Evolutionary conservation across 371 early-diverging fungal species (phyloP).

Genomic region (Apophysomyces variabilis): DNA sequence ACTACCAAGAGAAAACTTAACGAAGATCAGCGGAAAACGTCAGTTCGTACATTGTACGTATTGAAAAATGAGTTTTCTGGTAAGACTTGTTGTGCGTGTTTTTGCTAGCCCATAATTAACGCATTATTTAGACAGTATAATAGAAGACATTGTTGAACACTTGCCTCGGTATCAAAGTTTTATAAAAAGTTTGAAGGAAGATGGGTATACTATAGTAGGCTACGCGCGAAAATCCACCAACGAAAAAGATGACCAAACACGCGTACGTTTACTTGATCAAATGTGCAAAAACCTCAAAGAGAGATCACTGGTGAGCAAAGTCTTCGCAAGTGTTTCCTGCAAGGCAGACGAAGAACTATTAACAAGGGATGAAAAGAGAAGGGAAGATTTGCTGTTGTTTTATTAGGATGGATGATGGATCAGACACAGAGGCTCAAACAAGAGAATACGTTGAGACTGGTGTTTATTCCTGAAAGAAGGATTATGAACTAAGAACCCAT

Average conservation of each 20-base stretch:
- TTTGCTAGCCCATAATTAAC: conserved; percentile 6
- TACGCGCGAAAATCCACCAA: conserved; percentile 15
- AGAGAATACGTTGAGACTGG: too few relatives aligned
- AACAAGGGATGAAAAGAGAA: conserved; percentile 8
- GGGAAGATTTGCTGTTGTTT: conserved; percentile 11
- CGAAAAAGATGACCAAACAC: conserved; percentile 12
- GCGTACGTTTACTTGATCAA: conserved; percentile 11
- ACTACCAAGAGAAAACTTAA: conserved; percentile 4
- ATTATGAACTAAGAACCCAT: too few relatives aligned
- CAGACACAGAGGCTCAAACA: too few relatives aligned
- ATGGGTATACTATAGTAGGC: not conserved
- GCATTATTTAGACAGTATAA: not conserved
- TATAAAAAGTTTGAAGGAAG: conserved; percentile 6
- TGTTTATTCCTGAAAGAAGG: too few relatives aligned
- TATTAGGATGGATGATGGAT: too few relatives aligned
- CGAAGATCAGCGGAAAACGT: conserved; percentile 11
- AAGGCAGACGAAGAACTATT: conserved; percentile 12
- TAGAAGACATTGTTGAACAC: conserved; percentile 3
- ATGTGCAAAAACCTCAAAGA: conserved; percentile 14
- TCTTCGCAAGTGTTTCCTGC: conserved; percentile 17
- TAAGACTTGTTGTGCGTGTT: conserved; percentile 4
- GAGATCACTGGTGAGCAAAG: conserved; percentile 18
- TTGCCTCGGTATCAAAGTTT: not conserved
- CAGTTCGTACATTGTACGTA: conserved; percentile 8
- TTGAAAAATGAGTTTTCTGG: conserved; percentile 1